Percentiles rank a stretch among this genome's conserved stretches.
phyloP scores from a whole-genome alignment of 2,329 filamentous ascomycete species.

The Colletotrichum salicis region DNA sequence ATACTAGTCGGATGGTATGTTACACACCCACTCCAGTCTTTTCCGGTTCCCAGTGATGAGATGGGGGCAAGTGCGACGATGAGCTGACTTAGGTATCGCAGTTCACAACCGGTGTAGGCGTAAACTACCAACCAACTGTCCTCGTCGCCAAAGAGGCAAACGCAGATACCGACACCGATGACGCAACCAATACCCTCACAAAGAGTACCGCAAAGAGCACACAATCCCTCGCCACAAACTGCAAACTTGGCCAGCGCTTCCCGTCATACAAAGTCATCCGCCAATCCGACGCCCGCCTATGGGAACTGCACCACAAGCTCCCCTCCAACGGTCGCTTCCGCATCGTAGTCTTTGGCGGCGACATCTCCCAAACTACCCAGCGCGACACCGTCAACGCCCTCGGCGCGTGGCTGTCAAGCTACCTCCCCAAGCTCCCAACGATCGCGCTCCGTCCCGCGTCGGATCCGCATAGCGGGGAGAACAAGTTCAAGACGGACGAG shows the following conservation, averaged over 20 bases:
- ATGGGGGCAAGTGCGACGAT: background rate
- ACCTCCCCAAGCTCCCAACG: constrained; percentile 26
- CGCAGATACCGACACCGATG: constrained; percentile 38
- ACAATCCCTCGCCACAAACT: constrained; percentile 55
- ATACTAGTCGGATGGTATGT: constrained; percentile 61
- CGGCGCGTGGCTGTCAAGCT: constrained; percentile 52
- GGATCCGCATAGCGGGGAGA: constrained; percentile 24
- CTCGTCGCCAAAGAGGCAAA: constrained; percentile 62
- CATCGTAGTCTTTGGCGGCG: constrained; percentile 70
- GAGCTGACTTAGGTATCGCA: background rate
- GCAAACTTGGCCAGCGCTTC: constrained; percentile 68
- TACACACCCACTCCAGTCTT: background rate
- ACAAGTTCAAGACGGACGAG: constrained; percentile 31
- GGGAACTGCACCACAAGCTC: constrained; percentile 69
- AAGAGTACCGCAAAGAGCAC: constrained; percentile 47
- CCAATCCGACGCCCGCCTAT: constrained; percentile 65
- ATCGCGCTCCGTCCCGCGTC: constrained; percentile 22
- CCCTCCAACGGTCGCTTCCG: constrained; percentile 67
- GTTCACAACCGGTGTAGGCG: constrained; percentile 45
- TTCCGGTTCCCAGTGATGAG: background rate
- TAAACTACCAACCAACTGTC: constrained; percentile 67
- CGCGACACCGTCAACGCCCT: constrained; percentile 57
- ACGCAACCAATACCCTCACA: constrained; percentile 56
- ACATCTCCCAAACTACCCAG: constrained; percentile 58
- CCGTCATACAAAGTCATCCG: constrained; percentile 68